Percentiles rank a stretch among this genome's conserved stretches.
Evolutionary conservation across 1,284 basidiomycete genomes (phyloP).

Genomic region (Ustilago lituana): DNA sequence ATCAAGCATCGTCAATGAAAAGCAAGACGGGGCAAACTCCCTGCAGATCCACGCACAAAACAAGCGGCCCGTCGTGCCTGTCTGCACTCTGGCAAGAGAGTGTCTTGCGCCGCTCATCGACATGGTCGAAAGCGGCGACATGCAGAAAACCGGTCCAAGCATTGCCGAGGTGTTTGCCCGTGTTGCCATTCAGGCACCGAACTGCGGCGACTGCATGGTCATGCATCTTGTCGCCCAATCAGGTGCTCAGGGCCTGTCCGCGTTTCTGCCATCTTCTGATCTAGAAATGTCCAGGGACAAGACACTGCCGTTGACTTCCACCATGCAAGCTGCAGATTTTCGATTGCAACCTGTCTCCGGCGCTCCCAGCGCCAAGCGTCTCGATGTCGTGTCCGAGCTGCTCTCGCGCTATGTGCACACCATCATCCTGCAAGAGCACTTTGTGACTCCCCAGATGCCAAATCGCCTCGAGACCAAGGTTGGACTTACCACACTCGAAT

Average conservation of each 20-base stretch:
- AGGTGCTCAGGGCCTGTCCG: conserved; percentile 14
- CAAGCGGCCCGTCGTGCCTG: neutral
- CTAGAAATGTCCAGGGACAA: neutral
- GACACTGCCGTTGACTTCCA: conserved; percentile 6
- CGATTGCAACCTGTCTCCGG: neutral
- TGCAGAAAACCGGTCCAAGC: neutral
- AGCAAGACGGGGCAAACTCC: neutral
- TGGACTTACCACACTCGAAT: conserved; percentile 8
- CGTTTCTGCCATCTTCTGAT: conserved; percentile 13
- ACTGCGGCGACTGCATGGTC: conserved; percentile 25
- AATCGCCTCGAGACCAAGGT: conserved; percentile 5
- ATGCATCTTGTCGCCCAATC: conserved; percentile 15
- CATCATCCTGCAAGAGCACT: conserved; percentile 7
- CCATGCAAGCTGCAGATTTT: conserved; percentile 4
- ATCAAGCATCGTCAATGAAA: neutral
- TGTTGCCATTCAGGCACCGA: neutral
- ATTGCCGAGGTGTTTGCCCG: conserved; percentile 6
- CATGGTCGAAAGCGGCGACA: neutral
- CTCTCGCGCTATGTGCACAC: conserved; percentile 23
- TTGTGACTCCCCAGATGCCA: conserved; percentile 5
- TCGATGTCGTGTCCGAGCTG: conserved; percentile 6
- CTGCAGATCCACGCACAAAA: conserved; percentile 1
- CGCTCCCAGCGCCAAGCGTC: neutral
- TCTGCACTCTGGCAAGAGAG: conserved; percentile 3
- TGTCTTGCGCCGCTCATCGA: conserved; percentile 11